Conservation (phyloP, 1,284 basidiomycete genomes). For the Ustilago hordei region DNA sequence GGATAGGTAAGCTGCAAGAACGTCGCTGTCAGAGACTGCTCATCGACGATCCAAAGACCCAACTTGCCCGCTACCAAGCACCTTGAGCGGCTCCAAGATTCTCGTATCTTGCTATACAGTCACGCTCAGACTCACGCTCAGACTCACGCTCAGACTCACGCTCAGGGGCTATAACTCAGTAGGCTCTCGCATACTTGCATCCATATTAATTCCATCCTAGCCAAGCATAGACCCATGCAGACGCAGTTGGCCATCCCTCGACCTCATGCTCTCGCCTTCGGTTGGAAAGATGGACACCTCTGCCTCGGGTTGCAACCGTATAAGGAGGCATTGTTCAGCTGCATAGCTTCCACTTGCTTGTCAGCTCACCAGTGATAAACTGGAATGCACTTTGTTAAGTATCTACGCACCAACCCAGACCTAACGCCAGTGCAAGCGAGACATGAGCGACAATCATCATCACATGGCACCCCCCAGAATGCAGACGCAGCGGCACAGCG, state of each 20-base stretch:
- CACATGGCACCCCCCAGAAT: not conserved
- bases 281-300: slow-evolving; percentile 6
- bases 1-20: not conserved
- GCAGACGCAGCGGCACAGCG: not conserved
- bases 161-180: not conserved
- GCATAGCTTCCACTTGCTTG: not conserved
- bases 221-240: not conserved
- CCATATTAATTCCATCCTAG: not conserved
- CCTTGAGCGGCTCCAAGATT: no score
- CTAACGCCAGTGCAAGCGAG: not conserved
- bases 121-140: no score
- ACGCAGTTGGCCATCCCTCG: slow-evolving; percentile 10
- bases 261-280: slow-evolving; percentile 7
- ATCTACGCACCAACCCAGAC: not conserved
- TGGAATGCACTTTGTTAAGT: not conserved
- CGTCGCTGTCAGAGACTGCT: not conserved
- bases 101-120: no score
- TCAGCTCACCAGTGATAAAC: not conserved
- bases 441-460: slow-evolving; percentile 9
- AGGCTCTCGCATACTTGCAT: not conserved
- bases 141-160: no score
- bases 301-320: no score
- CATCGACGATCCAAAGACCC: not conserved
- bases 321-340: no score
- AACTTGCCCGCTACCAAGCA: not conserved